These are phyloP conservation scores for Chaetomiaceae sp. DNA, from an alignment of 2,329 filamentous ascomycete species.

Conservation along the genomic window DNA sequence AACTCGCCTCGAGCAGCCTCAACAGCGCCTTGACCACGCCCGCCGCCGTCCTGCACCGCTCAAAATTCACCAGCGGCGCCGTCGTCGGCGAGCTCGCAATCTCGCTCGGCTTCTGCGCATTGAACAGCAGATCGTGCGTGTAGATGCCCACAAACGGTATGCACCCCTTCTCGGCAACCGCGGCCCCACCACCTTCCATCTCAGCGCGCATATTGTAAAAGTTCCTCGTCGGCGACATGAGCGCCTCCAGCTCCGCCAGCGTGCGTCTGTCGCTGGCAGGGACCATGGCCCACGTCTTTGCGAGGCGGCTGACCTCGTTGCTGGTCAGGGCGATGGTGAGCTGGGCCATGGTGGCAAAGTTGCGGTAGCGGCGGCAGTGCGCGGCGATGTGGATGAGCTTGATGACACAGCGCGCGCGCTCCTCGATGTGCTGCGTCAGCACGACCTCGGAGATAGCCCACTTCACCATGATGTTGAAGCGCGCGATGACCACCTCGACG, in stretches of 20 bases:
- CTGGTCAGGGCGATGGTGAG: conserved; percentile 73
- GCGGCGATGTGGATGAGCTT: conserved; percentile 79
- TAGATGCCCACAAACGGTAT: conserved; percentile 83
- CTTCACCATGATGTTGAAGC: conserved; percentile 85
- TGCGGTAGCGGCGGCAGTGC: conserved; percentile 70
- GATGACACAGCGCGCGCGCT: conserved; percentile 70
- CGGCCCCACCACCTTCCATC: conserved; percentile 63
- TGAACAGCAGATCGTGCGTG: conserved; percentile 78
- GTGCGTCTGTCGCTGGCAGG: conserved; percentile 60
- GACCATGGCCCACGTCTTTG: conserved; percentile 67
- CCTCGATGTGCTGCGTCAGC: conserved; percentile 65
- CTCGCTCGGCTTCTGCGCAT: conserved; percentile 71
- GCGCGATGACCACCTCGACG: conserved; percentile 77
- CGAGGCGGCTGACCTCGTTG: conserved; percentile 64
- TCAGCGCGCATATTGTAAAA: conserved; percentile 72
- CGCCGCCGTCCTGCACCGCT: conserved; percentile 71
- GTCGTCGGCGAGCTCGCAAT: conserved; percentile 63
- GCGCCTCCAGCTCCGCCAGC: conserved; percentile 62
- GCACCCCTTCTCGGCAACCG: conserved; percentile 59
- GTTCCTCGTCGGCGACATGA: conserved; percentile 74
- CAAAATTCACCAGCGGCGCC: conserved; percentile 75
- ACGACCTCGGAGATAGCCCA: conserved; percentile 79
- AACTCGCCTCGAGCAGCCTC: conserved; percentile 73
- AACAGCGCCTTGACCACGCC: conserved; percentile 75
- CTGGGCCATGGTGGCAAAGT: conserved; percentile 81